A percentile compares a stretch with the other conserved stretches of the same genome.
These are phyloP conservation scores for Irpex sp. DNA, from an alignment of 1,284 basidiomycete species.

Conservation along the genomic window DNA sequence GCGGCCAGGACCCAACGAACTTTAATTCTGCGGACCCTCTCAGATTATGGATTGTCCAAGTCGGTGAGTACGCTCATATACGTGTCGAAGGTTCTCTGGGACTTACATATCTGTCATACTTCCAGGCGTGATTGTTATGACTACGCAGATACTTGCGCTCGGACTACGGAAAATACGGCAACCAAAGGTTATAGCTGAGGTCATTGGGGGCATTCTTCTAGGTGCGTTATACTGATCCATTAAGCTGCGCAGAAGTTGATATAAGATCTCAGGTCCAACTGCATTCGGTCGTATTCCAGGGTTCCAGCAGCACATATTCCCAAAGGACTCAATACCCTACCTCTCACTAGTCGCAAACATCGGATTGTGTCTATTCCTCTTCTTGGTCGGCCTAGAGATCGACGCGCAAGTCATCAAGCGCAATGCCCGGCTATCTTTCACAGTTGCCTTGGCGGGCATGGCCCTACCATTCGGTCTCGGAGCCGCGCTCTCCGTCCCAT, in stretches of 20 bases:
- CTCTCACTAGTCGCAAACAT: conserved; percentile 91
- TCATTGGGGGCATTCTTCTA: conserved; percentile 88
- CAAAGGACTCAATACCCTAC: conserved; percentile 64
- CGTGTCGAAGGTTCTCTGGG: background rate
- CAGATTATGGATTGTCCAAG: conserved; percentile 87
- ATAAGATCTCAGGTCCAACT: conserved; percentile 54
- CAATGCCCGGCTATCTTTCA: conserved; percentile 64
- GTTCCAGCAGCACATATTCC: conserved; percentile 85
- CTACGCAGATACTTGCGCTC: conserved; percentile 75
- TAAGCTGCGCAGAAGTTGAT: background rate
- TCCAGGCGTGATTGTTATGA: conserved; percentile 73
- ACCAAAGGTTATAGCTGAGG: conserved; percentile 85
- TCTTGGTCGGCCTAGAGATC: conserved; percentile 90
- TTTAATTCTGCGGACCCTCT: conserved; percentile 72
- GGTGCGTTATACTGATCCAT: conserved; percentile 32
- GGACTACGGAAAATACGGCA: conserved; percentile 72
- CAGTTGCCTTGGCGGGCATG: conserved; percentile 51
- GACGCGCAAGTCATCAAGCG: conserved; percentile 77
- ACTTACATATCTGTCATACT: background rate
- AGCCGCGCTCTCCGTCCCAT: conserved; percentile 72
- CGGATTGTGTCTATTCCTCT: conserved; percentile 89
- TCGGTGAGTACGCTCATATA: conserved; percentile 42
- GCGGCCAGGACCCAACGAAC: conserved; percentile 65
- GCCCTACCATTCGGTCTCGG: conserved; percentile 53
- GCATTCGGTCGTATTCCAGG: conserved; percentile 74